Percentiles rank a stretch among this genome's conserved stretches.
Evolutionary conservation across 2,329 filamentous ascomycete genomes (phyloP).

Genomic region (Tolypocladium capitatum): DNA sequence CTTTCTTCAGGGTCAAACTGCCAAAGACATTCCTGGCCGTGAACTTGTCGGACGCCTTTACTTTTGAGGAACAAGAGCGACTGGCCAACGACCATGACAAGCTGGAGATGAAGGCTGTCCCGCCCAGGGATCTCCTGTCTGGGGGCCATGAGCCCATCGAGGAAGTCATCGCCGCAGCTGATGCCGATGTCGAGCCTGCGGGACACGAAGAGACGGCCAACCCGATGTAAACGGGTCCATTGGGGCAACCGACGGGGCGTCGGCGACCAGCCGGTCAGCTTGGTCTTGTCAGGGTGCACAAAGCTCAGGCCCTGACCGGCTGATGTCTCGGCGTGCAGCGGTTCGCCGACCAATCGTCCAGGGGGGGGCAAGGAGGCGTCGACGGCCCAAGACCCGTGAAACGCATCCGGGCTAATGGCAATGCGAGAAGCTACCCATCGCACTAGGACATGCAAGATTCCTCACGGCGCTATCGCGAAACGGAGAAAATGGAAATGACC

Average conservation of each 20-base stretch:
- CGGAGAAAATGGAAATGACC: neutral
- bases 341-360: neutral
- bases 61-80: slow-evolving; percentile 42
- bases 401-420: neutral
- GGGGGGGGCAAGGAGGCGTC: neutral
- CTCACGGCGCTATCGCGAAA: neutral
- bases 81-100: slow-evolving; percentile 32
- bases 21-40: slow-evolving; percentile 54
- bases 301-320: neutral
- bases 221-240: neutral
- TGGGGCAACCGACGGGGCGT: neutral
- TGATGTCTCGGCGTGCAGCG: slow-evolving; percentile 1
- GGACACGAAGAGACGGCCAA: neutral
- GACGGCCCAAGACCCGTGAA: neutral
- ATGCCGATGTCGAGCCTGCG: neutral
- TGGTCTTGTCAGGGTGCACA: neutral
- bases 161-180: neutral
- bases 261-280: neutral
- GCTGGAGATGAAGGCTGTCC: slow-evolving; percentile 32
- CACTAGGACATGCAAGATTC: neutral
- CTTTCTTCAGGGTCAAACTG: slow-evolving; percentile 42
- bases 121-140: slow-evolving; percentile 16
- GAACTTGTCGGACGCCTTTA: slow-evolving; percentile 50
- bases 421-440: neutral
- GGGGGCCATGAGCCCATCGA: neutral